A percentile compares a stretch with the other conserved stretches of the same genome.
phyloP scores from a whole-genome alignment of 345 rosid genomes.

The Citrus australasica region DNA sequence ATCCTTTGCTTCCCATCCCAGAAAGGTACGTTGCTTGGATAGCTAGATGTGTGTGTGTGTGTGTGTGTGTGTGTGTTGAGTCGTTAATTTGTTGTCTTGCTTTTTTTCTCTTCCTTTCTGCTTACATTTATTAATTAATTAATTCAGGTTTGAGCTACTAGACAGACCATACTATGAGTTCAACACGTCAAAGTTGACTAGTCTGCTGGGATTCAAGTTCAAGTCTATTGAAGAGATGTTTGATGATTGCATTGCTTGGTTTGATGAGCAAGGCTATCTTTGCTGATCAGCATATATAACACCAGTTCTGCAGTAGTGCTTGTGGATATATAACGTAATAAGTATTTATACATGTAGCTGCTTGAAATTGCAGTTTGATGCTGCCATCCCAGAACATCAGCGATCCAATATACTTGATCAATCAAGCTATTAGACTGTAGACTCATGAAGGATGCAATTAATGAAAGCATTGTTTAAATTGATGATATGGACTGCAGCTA shows the following conservation, averaged over 20 bases:
- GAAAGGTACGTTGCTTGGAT: slow-evolving; percentile 32
- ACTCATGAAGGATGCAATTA: neutral
- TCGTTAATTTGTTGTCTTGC: neutral
- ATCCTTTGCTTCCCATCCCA: slow-evolving; percentile 62
- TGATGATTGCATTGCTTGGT: slow-evolving; percentile 64
- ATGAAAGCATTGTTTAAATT: too few species aligned
- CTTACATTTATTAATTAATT: neutral
- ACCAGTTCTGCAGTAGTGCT: too few species aligned
- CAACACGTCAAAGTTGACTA: slow-evolving; percentile 55
- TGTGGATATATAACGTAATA: neutral
- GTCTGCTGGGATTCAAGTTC: slow-evolving; percentile 67
- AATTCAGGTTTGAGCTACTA: slow-evolving; percentile 54
- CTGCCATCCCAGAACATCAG: neutral
- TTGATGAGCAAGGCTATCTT: slow-evolving; percentile 53
- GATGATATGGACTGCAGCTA: too few species aligned
- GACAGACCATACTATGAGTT: slow-evolving; percentile 56
- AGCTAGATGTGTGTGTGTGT: too few species aligned
- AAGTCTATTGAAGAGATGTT: slow-evolving; percentile 65
- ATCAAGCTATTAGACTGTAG: neutral
- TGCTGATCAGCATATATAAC: neutral
- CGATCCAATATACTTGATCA: neutral
- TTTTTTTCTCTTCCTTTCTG: neutral
- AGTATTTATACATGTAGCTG: neutral
- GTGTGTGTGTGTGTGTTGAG: too few species aligned
- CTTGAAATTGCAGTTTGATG: neutral